Conservation (phyloP, 257 asterid species). For the Solanum medicagineum region DNA sequence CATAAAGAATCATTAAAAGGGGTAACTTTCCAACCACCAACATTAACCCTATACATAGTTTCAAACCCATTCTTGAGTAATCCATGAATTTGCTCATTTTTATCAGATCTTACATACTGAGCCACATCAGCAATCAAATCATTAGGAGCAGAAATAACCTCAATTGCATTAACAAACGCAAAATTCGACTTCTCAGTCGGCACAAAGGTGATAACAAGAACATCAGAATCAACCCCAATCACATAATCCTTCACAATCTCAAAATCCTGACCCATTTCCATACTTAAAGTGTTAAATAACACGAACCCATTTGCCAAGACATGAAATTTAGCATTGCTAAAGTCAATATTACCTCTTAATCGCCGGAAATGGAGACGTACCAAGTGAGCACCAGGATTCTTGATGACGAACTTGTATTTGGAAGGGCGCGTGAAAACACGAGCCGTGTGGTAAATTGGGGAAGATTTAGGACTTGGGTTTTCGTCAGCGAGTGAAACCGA, state of each 20-base stretch:
- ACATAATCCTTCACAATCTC: slow-evolving; percentile 57
- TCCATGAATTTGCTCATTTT: slow-evolving; percentile 40
- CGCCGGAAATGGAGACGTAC: slow-evolving; percentile 74
- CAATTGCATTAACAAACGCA: slow-evolving; percentile 74
- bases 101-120: slow-evolving; percentile 26
- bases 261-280: not conserved
- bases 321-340: slow-evolving; percentile 45
- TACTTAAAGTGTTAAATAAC: slow-evolving; percentile 41
- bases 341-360: slow-evolving; percentile 1
- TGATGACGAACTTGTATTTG: slow-evolving; percentile 41
- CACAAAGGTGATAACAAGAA: slow-evolving; percentile 38
- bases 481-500: slow-evolving; percentile 18
- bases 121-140: slow-evolving; percentile 73
- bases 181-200: slow-evolving; percentile 38
- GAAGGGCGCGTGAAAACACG: slow-evolving; percentile 56
- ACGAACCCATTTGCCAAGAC: slow-evolving; percentile 69
- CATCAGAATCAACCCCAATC: slow-evolving; percentile 35
- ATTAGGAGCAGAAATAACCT: slow-evolving; percentile 71
- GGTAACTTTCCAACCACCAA: slow-evolving; percentile 87
- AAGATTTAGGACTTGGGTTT: slow-evolving; percentile 10
- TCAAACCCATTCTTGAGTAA: slow-evolving; percentile 60
- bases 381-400: slow-evolving; percentile 48
- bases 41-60: slow-evolving; percentile 64
- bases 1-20: slow-evolving; percentile 90
- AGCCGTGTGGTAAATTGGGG: slow-evolving; percentile 55